Conservation (phyloP, 2,329 filamentous ascomycete species). For the Sarocladium brachiariae region DNA sequence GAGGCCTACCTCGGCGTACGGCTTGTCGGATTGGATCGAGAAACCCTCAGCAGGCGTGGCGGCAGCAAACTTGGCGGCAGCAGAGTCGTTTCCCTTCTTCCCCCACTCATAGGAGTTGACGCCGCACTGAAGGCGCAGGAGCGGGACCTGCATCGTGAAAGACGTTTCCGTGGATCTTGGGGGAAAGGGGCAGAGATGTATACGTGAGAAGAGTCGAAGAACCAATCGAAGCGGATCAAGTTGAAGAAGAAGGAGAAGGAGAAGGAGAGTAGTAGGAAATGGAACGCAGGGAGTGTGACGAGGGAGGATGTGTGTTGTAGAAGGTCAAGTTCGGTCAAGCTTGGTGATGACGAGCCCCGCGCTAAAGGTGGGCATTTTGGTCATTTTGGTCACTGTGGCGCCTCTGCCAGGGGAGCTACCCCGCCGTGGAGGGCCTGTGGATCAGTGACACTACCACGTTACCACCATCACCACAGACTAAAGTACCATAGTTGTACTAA, state of each 20-base stretch:
- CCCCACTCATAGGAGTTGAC: constrained; percentile 99
- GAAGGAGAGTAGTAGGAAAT: neutral
- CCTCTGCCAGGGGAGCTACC: neutral
- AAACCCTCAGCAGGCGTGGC: constrained; percentile 73
- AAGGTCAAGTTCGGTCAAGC: neutral
- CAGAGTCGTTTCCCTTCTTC: constrained; percentile 81
- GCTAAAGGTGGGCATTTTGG: neutral
- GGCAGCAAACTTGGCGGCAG: constrained; percentile 82
- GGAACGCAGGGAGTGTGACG: too few species aligned
- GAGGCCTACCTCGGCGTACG: constrained; percentile 88
- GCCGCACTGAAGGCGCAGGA: constrained; percentile 81
- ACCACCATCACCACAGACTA: too few species aligned
- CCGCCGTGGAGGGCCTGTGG: constrained; percentile 6
- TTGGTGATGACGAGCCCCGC: neutral
- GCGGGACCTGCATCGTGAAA: constrained; percentile 61
- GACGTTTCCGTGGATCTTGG: constrained; percentile 5
- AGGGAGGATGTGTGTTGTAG: too few species aligned
- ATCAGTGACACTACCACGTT: too few species aligned
- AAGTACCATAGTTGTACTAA: too few species aligned
- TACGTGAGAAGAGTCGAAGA: neutral
- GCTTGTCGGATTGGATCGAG: constrained; percentile 75
- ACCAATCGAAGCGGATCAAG: neutral
- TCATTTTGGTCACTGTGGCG: too few species aligned
- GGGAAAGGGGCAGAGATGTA: too few species aligned
- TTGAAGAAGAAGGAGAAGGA: constrained; percentile 8